Conservation (phyloP, 1,139 yeast species). For the Suhomyces guaymorum region DNA sequence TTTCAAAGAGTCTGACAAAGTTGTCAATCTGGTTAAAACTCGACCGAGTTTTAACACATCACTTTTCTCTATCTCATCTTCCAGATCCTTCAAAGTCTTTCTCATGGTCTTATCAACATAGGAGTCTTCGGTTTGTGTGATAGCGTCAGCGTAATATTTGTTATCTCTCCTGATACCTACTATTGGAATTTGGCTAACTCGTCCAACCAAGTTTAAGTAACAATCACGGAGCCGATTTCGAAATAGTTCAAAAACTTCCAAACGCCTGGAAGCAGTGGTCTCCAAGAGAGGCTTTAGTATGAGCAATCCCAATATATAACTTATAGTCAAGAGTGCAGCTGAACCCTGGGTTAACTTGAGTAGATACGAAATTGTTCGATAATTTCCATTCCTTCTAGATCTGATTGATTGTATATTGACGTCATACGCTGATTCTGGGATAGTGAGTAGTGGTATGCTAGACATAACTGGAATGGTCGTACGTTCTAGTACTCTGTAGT, state of each 20-base stretch:
- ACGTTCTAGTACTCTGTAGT: too few species aligned
- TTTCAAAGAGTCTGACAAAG: slow-evolving; percentile 25
- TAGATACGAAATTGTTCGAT: slow-evolving; percentile 31
- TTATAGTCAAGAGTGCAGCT: slow-evolving; percentile 30
- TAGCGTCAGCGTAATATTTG: slow-evolving; percentile 41
- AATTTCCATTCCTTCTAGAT: slow-evolving; percentile 18
- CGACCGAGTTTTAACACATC: slow-evolving; percentile 32
- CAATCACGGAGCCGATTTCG: slow-evolving; percentile 38
- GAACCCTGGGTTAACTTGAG: slow-evolving; percentile 40
- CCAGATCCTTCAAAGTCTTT: slow-evolving; percentile 14
- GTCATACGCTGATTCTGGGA: slow-evolving; percentile 48
- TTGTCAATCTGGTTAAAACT: slow-evolving; percentile 26
- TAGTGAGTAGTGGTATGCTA: slow-evolving; percentile 37
- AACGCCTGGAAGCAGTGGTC: slow-evolving; percentile 29
- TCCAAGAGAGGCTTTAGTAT: slow-evolving; percentile 42
- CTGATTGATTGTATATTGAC: slow-evolving; percentile 23
- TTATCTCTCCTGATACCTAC: slow-evolving; percentile 34
- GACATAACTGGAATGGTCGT: too few species aligned
- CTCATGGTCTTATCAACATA: slow-evolving; percentile 16
- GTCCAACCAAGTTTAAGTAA: slow-evolving; percentile 36
- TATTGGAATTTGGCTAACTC: slow-evolving; percentile 44
- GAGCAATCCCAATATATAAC: slow-evolving; percentile 36
- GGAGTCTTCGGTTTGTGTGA: slow-evolving; percentile 40
- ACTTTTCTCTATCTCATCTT: slow-evolving; percentile 19
- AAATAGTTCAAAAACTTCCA: slow-evolving; percentile 38